These are phyloP conservation scores for Pulveroboletus sp. DNA, from an alignment of 768 basidiomycete genomes.

Conservation along the genomic window DNA sequence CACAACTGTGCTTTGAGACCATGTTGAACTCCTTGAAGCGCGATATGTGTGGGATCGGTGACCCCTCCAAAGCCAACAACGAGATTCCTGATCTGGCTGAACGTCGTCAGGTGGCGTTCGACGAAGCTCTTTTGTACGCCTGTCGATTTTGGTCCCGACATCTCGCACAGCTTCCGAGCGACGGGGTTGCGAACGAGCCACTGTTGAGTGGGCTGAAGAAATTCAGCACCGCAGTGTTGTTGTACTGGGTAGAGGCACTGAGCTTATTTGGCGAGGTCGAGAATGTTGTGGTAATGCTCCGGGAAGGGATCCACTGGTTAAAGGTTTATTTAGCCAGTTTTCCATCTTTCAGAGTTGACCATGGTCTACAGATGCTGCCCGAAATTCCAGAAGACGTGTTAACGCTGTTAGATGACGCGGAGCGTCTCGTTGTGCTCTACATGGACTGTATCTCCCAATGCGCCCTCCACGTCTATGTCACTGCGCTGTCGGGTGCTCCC, in stretches of 20 bases:
- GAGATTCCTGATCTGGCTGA: constrained; percentile 19
- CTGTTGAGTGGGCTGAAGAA: constrained; percentile 4
- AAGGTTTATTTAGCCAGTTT: constrained; percentile 2
- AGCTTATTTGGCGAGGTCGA: constrained; percentile 20
- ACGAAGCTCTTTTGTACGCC: constrained; percentile 17
- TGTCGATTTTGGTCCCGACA: constrained; percentile 22
- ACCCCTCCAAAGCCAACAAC: constrained; percentile 13
- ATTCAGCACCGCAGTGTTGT: constrained; percentile 13
- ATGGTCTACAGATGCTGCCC: constrained; percentile 2
- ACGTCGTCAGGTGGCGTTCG: constrained; percentile 8
- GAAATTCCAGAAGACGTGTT: constrained; percentile 5
- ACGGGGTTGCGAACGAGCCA: constrained; percentile 2
- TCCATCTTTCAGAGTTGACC: background rate
- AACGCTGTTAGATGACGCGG: constrained; percentile 13
- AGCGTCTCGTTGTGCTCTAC: constrained; percentile 17
- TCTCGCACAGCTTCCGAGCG: constrained; percentile 9
- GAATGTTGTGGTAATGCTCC: constrained; percentile 14
- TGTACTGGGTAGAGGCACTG: constrained; percentile 17
- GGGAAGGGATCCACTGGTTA: constrained; percentile 12
- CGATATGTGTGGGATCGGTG: constrained; percentile 19
- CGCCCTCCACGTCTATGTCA: constrained; percentile 18
- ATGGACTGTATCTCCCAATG: constrained; percentile 20
- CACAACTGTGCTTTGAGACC: constrained; percentile 15
- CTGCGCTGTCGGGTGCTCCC: constrained; percentile 5
- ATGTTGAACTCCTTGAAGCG: constrained; percentile 19